Evolutionary conservation across 805 yeast genomes (phyloP), one percentile per base, ranked within the genome.

Genomic region (Torulaspora quercuum): DNA sequence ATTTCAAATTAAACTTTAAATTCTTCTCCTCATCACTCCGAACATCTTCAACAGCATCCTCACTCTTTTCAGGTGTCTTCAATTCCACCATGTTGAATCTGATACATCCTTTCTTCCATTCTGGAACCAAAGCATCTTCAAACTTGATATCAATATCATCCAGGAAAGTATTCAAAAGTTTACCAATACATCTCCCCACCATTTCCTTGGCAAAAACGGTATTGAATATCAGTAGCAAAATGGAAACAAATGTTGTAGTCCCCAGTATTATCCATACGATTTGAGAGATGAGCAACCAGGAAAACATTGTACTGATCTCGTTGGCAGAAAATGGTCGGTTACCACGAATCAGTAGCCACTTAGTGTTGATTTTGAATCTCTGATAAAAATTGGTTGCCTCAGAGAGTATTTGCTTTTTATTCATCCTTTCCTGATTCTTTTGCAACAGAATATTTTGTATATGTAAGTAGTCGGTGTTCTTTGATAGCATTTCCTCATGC

Each of bases 231-330:
- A 80, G 75, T 24, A 90, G 69, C 3, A 89, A 67, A 26, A 89
- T 64, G 7, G 95, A 87, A 34, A 87, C 76, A 55, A 90, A 90
- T 2, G 97, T 88, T 1, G 97, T 89, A 6, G 97, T 88, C 1
- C 89, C 96, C 22, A 87, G 64, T 9, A 88, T 63, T 28, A 89
- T 66, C 74, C 95, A 73, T 1, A 84, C 57, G 1, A 84, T 77
- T 59, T 89, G 92, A 2, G 95, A 92, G 52, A 90, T 75, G 24
- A 90, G 72, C 24, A 90, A 59, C 97, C 97, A 89, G 7, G 95
- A 83, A 49, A 87, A 80, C 45, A 89, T 67, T 2, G 97, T 96
- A 11, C 86, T 73, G 35, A 86, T 70, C 52, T 89, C 97, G 63
- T 89, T 95, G 15, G 82, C 74, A 52, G 86, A 88, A 65, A 85